Evolutionary conservation across 345 rosid species (phyloP).

Genomic region (Hirschfeldia incana): DNA sequence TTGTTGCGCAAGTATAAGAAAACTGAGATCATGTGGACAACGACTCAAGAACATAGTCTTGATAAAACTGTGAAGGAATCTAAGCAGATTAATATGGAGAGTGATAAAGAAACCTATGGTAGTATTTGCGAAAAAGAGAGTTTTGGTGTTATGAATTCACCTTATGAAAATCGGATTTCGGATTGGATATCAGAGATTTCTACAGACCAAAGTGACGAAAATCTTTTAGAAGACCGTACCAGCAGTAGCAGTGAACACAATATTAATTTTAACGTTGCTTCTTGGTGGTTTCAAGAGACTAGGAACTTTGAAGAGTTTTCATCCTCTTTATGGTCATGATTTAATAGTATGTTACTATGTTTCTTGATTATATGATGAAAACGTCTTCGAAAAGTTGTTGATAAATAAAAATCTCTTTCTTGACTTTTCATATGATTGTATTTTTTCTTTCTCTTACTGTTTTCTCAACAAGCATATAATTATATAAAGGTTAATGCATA

Average conservation of each 20-base stretch:
- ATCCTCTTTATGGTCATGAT: slow-evolving; percentile 35
- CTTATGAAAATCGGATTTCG: slow-evolving; percentile 49
- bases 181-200: slow-evolving; percentile 59
- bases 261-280: slow-evolving; percentile 13
- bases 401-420: neutral
- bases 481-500: neutral
- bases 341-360: neutral
- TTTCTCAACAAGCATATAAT: neutral
- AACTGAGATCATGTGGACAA: slow-evolving; percentile 1
- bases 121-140: slow-evolving; percentile 7
- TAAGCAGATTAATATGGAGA: slow-evolving; percentile 20
- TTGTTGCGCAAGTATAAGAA: slow-evolving; percentile 19
- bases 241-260: slow-evolving; percentile 22
- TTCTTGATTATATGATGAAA: neutral
- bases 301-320: slow-evolving; percentile 35
- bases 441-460: neutral
- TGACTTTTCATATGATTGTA: neutral
- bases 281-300: slow-evolving; percentile 38
- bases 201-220: slow-evolving; percentile 35
- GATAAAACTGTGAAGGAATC: slow-evolving; percentile 3
- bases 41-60: slow-evolving; percentile 25
- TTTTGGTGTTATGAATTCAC: slow-evolving; percentile 45
- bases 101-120: slow-evolving; percentile 18
- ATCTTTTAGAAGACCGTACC: slow-evolving; percentile 24
- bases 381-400: neutral